Evolutionary conservation across 805 yeast genomes (phyloP).

Genomic region (Ogataea methylovora): DNA sequence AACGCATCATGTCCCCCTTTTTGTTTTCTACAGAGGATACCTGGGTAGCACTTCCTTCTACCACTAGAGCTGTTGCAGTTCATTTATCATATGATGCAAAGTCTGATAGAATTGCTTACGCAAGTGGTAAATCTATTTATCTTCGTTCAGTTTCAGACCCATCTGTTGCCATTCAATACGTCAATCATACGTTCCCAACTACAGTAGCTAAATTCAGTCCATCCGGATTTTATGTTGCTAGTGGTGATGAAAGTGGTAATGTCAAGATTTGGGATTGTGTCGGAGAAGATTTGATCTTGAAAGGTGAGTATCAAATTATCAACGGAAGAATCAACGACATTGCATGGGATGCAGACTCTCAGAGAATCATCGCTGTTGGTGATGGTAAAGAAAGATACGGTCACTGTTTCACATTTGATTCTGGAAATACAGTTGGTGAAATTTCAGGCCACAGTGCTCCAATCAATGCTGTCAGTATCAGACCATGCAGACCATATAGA

Average conservation of each 20-base stretch:
- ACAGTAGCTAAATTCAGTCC: conserved; percentile 87
- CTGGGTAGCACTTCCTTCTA: conserved; percentile 75
- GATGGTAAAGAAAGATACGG: conserved; percentile 90
- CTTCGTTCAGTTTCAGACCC: conserved; percentile 60
- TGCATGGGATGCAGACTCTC: conserved; percentile 87
- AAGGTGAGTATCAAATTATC: conserved; percentile 70
- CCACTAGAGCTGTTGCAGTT: conserved; percentile 61
- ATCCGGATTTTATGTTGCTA: conserved; percentile 81
- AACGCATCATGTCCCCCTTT: neutral
- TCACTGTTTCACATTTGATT: conserved; percentile 86
- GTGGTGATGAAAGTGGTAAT: conserved; percentile 87
- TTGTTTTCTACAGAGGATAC: conserved; percentile 11
- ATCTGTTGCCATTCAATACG: conserved; percentile 52
- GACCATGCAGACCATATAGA: conserved; percentile 82
- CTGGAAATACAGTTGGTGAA: conserved; percentile 97
- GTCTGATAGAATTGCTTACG: conserved; percentile 69
- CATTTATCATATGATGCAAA: conserved; percentile 69
- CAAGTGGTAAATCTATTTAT: conserved; percentile 72
- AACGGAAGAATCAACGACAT: conserved; percentile 76
- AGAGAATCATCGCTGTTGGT: conserved; percentile 89
- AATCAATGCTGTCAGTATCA: conserved; percentile 77
- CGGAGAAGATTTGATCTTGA: conserved; percentile 48
- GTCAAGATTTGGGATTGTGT: conserved; percentile 83
- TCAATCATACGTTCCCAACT: conserved; percentile 61
- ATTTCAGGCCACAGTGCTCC: conserved; percentile 85